Conservation (phyloP, 2,329 filamentous ascomycete species). For the Colletotrichum scovillei region DNA sequence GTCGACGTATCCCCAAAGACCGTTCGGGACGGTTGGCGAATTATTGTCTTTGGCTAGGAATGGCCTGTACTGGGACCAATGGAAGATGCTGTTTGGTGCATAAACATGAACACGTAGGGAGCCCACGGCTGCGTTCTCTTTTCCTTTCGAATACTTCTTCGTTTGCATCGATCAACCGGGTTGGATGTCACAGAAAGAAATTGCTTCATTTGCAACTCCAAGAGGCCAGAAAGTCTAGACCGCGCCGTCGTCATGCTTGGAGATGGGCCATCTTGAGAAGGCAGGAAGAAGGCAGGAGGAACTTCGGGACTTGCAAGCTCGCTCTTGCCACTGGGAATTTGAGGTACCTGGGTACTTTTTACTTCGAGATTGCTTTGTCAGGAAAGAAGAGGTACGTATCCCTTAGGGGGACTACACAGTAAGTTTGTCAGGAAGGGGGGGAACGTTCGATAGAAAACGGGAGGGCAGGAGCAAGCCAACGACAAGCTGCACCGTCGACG, state of each 20-base stretch:
- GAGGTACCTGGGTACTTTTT: not conserved
- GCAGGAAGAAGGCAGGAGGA: not conserved
- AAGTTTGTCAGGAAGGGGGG: too few species aligned
- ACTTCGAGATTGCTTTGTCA: not conserved
- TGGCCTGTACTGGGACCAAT: not conserved
- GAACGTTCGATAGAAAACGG: not conserved
- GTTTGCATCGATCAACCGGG: not conserved
- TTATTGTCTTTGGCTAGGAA: not conserved
- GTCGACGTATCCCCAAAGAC: not conserved
- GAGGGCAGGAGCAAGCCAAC: not conserved
- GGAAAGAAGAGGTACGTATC: not conserved
- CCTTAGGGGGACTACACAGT: too few species aligned
- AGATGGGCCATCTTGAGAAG: not conserved
- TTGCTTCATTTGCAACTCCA: not conserved
- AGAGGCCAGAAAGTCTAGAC: not conserved
- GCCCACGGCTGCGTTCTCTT: not conserved
- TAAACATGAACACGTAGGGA: not conserved
- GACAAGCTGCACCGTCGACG: not conserved
- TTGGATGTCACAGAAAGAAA: not conserved
- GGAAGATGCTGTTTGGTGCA: not conserved
- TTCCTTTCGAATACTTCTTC: not conserved
- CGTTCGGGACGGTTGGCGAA: conserved; percentile 2
- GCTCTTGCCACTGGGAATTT: not conserved
- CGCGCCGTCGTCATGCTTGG: not conserved
- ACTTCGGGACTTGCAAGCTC: not conserved